phyloP scores from a whole-genome alignment of 805 yeast genomes.

The Kodamaea restingae region DNA sequence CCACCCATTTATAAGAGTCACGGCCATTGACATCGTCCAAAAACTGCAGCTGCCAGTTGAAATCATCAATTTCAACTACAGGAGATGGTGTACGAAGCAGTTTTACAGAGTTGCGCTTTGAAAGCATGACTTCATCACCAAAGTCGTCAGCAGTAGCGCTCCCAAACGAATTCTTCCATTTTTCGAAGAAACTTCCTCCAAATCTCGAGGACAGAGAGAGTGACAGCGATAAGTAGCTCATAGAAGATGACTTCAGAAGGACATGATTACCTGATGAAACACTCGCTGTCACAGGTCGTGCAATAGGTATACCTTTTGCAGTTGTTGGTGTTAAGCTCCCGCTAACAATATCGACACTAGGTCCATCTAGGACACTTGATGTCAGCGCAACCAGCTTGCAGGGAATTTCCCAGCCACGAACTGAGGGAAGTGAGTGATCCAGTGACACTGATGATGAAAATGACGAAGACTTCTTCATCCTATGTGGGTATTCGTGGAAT shows the following conservation, averaged over 20 bases:
- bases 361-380: slow-evolving; percentile 5
- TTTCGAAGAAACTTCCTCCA: slow-evolving; percentile 43
- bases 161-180: slow-evolving; percentile 38
- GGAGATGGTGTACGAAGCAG: slow-evolving; percentile 36
- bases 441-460: slow-evolving; percentile 1
- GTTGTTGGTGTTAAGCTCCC: slow-evolving; percentile 14
- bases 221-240: slow-evolving; percentile 37
- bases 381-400: slow-evolving; percentile 26
- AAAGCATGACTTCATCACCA: slow-evolving; percentile 6
- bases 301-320: slow-evolving; percentile 19
- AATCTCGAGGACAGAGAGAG: slow-evolving; percentile 35
- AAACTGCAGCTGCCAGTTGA: slow-evolving; percentile 16
- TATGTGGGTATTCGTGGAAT: neutral
- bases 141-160: slow-evolving; percentile 1
- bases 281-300: slow-evolving; percentile 7
- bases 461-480: neutral
- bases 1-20: neutral
- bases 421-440: slow-evolving; percentile 21
- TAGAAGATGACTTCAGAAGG: slow-evolving; percentile 34
- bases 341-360: neutral
- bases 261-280: slow-evolving; percentile 6
- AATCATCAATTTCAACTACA: slow-evolving; percentile 31
- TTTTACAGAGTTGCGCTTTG: slow-evolving; percentile 25
- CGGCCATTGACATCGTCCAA: neutral
- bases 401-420: slow-evolving; percentile 48